Evolutionary conservation across 495 filamentous ascomycete species (phyloP).

Genomic region (Hypoxylon fuscum): DNA sequence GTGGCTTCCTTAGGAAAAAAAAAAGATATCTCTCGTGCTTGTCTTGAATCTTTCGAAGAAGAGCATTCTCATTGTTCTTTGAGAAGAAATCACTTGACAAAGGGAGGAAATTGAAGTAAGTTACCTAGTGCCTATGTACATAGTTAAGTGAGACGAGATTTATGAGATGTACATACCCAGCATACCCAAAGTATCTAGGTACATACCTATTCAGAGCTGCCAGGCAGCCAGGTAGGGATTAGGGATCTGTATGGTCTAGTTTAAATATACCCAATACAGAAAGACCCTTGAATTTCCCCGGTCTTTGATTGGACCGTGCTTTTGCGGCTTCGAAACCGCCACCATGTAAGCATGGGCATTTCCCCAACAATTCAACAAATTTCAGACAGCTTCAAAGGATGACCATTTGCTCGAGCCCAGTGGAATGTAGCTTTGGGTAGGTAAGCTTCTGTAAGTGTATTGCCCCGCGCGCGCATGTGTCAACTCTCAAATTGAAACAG

Average conservation of each 20-base stretch:
- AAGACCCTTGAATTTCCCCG: constrained; percentile 26
- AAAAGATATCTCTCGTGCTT: no score
- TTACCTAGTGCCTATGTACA: constrained; percentile 3
- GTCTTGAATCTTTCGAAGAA: no score
- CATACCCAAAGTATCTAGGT: no score
- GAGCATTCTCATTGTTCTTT: no score
- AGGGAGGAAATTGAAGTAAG: neutral
- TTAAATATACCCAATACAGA: constrained; percentile 36
- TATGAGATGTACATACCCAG: no score
- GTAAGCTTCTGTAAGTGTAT: constrained; percentile 15
- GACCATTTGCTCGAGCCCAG: constrained; percentile 9
- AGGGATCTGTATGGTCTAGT: constrained; percentile 13
- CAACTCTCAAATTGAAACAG: constrained; percentile 17
- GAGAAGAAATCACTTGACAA: no score
- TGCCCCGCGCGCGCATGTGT: constrained; percentile 10
- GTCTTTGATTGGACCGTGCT: constrained; percentile 31
- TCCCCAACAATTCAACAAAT: constrained; percentile 52
- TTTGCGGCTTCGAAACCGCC: constrained; percentile 37
- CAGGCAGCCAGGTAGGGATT: neutral
- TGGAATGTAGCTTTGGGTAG: constrained; percentile 7
- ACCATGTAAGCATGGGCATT: constrained; percentile 32
- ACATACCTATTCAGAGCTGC: neutral
- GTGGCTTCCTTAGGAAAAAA: no score
- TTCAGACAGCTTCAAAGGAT: constrained; percentile 33
- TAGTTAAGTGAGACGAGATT: no score